A percentile compares a stretch with the other conserved stretches of the same genome.
Evolutionary conservation across 371 early-diverging fungal species (phyloP).

Genomic region (Mortierella sp.): DNA sequence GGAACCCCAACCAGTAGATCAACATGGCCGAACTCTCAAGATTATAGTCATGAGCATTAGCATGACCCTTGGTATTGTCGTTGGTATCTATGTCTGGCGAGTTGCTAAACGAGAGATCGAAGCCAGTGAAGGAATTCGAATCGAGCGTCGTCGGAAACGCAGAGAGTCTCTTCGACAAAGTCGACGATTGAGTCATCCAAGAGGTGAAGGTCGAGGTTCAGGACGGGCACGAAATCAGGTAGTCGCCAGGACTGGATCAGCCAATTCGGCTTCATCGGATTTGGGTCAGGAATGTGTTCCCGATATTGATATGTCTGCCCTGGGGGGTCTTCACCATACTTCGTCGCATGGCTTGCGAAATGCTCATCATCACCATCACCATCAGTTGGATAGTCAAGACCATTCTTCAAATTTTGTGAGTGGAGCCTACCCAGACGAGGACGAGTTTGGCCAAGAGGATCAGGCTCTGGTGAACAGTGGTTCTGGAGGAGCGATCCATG

Average conservation of each 20-base stretch:
- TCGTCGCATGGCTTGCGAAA: too few species aligned
- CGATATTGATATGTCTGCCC: slow-evolving; percentile 11
- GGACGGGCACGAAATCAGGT: slow-evolving; percentile 11
- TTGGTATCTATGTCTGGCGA: slow-evolving; percentile 67
- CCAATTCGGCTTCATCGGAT: slow-evolving; percentile 2
- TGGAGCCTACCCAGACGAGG: slow-evolving; percentile 29
- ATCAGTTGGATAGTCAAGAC: too few species aligned
- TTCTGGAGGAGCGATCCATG: background rate
- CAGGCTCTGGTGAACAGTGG: slow-evolving; percentile 26
- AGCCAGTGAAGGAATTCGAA: slow-evolving; percentile 53
- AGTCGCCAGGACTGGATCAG: slow-evolving; percentile 17
- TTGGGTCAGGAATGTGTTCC: background rate
- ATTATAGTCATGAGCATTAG: slow-evolving; percentile 58
- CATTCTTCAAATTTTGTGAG: slow-evolving; percentile 27
- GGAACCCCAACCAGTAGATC: too few species aligned
- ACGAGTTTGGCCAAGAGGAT: slow-evolving; percentile 32
- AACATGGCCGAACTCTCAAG: slow-evolving; percentile 38
- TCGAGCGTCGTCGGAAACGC: slow-evolving; percentile 36
- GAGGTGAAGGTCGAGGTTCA: slow-evolving; percentile 18
- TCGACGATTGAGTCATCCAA: slow-evolving; percentile 1
- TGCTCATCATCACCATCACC: too few species aligned
- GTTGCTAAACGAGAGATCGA: slow-evolving; percentile 63
- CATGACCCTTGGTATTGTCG: slow-evolving; percentile 60
- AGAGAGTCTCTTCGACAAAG: slow-evolving; percentile 25
- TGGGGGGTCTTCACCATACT: too few species aligned